phyloP scores from a whole-genome alignment of 768 basidiomycete species.

The Coprinopsis sp. region DNA sequence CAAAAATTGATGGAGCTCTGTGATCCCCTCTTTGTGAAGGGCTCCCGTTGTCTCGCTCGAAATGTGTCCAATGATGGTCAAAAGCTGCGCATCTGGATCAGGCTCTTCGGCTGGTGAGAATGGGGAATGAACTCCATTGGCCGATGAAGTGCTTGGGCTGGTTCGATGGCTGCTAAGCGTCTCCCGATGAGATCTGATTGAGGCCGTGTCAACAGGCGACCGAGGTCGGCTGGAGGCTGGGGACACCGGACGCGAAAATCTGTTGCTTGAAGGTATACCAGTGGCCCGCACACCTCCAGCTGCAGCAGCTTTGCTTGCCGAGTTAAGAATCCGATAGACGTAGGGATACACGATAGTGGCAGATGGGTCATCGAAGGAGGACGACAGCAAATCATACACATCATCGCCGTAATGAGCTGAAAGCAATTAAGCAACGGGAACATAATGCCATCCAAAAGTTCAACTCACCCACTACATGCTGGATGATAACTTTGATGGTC shows the following conservation, averaged over 20 bases:
- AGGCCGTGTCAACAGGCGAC: slow-evolving; percentile 62
- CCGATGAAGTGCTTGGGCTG: slow-evolving; percentile 65
- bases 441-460: background rate
- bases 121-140: slow-evolving; percentile 43
- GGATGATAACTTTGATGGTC: slow-evolving; percentile 97
- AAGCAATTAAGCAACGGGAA: slow-evolving; percentile 9
- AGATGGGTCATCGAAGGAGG: slow-evolving; percentile 92
- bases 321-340: slow-evolving; percentile 86
- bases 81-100: slow-evolving; percentile 80
- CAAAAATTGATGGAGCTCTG: slow-evolving; percentile 89
- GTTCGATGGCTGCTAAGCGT: slow-evolving; percentile 63
- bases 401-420: slow-evolving; percentile 81
- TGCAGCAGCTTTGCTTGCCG: slow-evolving; percentile 44
- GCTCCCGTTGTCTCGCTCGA: slow-evolving; percentile 87
- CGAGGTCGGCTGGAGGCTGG: slow-evolving; percentile 64
- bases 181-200: slow-evolving; percentile 46
- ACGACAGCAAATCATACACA: slow-evolving; percentile 85
- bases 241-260: slow-evolving; percentile 39
- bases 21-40: slow-evolving; percentile 90
- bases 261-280: slow-evolving; percentile 15
- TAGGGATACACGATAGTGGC: slow-evolving; percentile 97
- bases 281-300: slow-evolving; percentile 30
- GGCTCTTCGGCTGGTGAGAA: slow-evolving; percentile 65
- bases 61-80: slow-evolving; percentile 80
- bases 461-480: slow-evolving; percentile 88